These are phyloP conservation scores for Puccinia triticina DNA, from an alignment of 1,284 basidiomycete genomes.

Conservation along the genomic window DNA sequence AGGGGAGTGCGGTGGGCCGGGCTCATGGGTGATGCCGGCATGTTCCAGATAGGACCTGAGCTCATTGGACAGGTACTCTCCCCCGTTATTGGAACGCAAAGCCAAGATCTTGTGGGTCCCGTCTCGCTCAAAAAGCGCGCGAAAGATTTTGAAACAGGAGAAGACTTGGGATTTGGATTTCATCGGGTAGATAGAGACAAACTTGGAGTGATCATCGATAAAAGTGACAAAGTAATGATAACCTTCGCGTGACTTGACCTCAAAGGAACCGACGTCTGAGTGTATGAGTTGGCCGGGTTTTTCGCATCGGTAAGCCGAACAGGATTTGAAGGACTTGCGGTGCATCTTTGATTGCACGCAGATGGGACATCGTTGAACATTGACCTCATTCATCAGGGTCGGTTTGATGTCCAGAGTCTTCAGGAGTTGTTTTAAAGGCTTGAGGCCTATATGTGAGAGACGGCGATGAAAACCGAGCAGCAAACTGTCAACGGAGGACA, in stretches of 20 bases:
- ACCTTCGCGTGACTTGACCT: no score
- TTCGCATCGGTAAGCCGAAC: neutral
- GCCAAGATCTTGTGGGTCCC: slow-evolving; percentile 48
- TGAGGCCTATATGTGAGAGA: neutral
- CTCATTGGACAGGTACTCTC: neutral
- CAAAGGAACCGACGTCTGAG: neutral
- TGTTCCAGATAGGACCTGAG: neutral
- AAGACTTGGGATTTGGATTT: slow-evolving; percentile 2
- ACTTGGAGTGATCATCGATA: neutral
- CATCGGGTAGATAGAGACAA: neutral
- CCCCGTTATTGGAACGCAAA: neutral
- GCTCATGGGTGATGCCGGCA: neutral
- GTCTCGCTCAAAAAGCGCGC: slow-evolving; percentile 56
- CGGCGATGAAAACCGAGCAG: no score
- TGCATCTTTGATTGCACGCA: slow-evolving; percentile 18
- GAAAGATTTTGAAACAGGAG: slow-evolving; percentile 59
- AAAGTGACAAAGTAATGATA: neutral
- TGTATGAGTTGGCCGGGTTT: neutral
- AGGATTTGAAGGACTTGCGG: neutral
- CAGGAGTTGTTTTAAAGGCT: neutral
- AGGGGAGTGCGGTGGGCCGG: slow-evolving; percentile 21
- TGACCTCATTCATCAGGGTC: neutral
- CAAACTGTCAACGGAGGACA: no score
- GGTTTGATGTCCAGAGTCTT: neutral
- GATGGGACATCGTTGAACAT: neutral